A percentile compares a stretch with the other conserved stretches of the same genome.
phyloP scores from a whole-genome alignment of 768 basidiomycete species.

The Agrocybe praecox region DNA sequence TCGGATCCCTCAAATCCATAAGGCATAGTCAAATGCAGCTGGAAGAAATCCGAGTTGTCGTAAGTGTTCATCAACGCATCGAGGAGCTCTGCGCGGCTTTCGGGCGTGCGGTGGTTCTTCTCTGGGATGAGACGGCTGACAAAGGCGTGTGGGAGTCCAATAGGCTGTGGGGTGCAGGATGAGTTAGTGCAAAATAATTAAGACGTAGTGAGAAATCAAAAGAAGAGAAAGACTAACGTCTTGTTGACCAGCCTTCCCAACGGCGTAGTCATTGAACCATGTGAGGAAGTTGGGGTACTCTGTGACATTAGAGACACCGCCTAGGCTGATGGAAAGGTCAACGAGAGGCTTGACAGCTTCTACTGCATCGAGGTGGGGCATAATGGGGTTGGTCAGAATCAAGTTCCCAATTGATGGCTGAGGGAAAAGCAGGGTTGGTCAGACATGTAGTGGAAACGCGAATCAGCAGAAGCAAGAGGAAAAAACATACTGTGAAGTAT shows the following conservation, averaged over 20 bases:
- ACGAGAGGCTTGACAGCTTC: constrained; percentile 26
- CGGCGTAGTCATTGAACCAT: constrained; percentile 25
- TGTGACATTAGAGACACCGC: constrained; percentile 23
- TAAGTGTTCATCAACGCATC: constrained; percentile 21
- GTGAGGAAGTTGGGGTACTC: constrained; percentile 14
- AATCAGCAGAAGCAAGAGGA: not conserved
- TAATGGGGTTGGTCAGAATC: constrained; percentile 30
- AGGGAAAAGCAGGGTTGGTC: not conserved
- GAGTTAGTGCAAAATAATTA: not conserved
- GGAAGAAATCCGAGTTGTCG: constrained; percentile 18
- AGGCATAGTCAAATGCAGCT: constrained; percentile 21
- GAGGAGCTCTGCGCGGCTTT: constrained; percentile 14
- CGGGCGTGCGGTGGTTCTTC: constrained; percentile 24
- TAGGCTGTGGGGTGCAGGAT: constrained; percentile 14
- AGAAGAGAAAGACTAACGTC: constrained; percentile 14
- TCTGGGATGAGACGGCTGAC: constrained; percentile 29
- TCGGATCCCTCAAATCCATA: constrained; percentile 19
- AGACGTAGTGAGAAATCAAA: constrained; percentile 3
- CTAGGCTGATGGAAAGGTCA: constrained; percentile 16
- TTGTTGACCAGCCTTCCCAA: constrained; percentile 20
- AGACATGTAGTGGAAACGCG: not conserved
- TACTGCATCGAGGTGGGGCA: constrained; percentile 23
- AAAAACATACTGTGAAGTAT: constrained; percentile 22
- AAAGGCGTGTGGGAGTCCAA: constrained; percentile 20
- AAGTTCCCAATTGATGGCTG: constrained; percentile 23